Base-by-base conservation (phyloP, 208 protist genomes). In the Acanthamoeba culbertsoni region DNA sequence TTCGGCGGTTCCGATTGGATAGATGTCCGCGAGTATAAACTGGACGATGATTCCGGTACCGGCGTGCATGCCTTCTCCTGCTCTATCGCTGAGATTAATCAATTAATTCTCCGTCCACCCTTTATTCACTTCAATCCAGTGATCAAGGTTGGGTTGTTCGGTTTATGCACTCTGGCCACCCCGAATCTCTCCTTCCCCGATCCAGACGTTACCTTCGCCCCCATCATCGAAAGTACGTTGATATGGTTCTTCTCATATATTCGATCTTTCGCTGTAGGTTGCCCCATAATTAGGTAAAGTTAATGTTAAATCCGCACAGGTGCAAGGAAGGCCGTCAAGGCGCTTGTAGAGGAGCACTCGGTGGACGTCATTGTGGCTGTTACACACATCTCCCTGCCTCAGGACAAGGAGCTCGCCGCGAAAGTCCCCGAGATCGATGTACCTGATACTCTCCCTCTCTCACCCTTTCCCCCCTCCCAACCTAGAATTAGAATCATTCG, bases 371-470 rank as follows among this genome's bases (percentile, higher is more conserved):
- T 84, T 33, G 18, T 84, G 6, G 73, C 73, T 5, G 73, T 84
- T 28, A 84, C 73, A 3, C 73, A 84, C 73, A 84, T 84, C 43
- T 84, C 73, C 14, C 43, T 84, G 73, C 73, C 73, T 16, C 82
- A 90, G n/a, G 82, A 90, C 35, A 90, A 90, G 40, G 82, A 90
- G 4, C 82, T 90, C 0, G 82, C 82, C 7, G 28, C 53, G 31
- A 90, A 90, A 35, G 55, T 90, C 35, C 82, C 82, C 26, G 82
- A 90, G 53, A 90, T 90, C 31, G 82, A 90, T 26, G 82, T 79
- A 79, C 8, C 55, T 55, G 55, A 6, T 62, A 62, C 55, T n/a
- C 26, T 37, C 8, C 62, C 31, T 16, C 62, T 71, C 65, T 73
- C 33, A 12, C 33, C 37, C 7, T 16, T 73, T 14, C 33, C 33